Evolutionary conservation across 768 basidiomycete genomes (phyloP), one percentile per base, ranked within the genome.

Genomic region (Trametes punicea): DNA sequence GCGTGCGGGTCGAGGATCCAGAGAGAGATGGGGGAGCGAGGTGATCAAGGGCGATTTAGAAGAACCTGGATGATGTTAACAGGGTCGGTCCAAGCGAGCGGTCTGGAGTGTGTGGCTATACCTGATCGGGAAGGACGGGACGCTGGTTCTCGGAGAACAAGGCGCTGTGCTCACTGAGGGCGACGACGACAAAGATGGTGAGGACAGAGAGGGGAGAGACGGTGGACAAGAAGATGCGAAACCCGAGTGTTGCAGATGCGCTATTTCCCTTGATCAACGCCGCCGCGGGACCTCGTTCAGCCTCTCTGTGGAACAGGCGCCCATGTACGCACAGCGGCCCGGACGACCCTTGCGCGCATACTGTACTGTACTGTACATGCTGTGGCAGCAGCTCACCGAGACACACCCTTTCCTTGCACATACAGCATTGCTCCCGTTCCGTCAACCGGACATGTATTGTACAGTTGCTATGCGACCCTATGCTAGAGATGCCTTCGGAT

Each of bases 41-140:
- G 60, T 40, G 66, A 63, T 60, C 59, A 60, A 59, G 55, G 54
- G 55, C 58, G 64, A 66, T 66, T 64, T 57, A 53, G 59, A 45
- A 60, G 51, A 60, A 60, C 41, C 54, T 51, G 46, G 57, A 56
- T 54, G 61, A 58, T 55, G 57, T 46, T 46, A 42, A 51, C 45
- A 51, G 25, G 30, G 48, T 49, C 55, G 46, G 55, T 27, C 46
- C 47, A 33, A 30, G 47, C 51, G 57, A 54, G 46, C 49, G 44
- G 48, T 11, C 44, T 54, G 52, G 42, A 25, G 52, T 38, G 29
- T 51, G 50, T 46, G 57, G 57, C 33, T 54, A 27, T 57, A 36
- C 57, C 57, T 25, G 51, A 59, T 49, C 13, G 16, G 57, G 57
- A 48, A 59, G 34, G 51, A 45, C 44, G 45, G 56, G 21, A 29